These are phyloP conservation scores for Marasmius sp. DNA, from an alignment of 1,284 basidiomycete genomes.

Conservation along the genomic window DNA sequence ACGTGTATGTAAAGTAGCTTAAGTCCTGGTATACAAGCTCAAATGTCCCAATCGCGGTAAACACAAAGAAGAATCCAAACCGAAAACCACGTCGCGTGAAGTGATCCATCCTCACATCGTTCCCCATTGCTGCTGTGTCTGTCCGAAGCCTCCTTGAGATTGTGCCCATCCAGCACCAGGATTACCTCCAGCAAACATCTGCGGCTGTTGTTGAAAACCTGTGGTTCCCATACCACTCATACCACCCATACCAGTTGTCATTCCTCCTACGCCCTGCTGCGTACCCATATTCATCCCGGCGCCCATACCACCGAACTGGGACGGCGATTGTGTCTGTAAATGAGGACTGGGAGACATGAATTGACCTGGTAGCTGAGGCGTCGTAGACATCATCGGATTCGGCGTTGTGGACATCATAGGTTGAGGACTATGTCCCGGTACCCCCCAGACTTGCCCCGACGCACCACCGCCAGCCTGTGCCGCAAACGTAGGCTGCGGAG, in stretches of 20 bases:
- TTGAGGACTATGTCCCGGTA: conserved; percentile 29
- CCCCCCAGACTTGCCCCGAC: background rate
- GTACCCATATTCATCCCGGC: conserved; percentile 24
- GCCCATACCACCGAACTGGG: conserved; percentile 16
- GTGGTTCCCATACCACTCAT: background rate
- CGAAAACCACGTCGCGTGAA: too few species aligned
- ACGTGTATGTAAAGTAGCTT: too few species aligned
- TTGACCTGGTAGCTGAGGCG: conserved; percentile 21
- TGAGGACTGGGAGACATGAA: conserved; percentile 19
- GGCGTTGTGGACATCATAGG: conserved; percentile 20
- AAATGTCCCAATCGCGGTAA: background rate
- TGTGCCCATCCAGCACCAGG: conserved; percentile 18
- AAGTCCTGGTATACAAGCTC: background rate
- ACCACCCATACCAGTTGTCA: conserved; percentile 3
- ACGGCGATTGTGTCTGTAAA: conserved; percentile 16
- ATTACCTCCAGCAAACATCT: conserved; percentile 17
- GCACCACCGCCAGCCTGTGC: conserved; percentile 6
- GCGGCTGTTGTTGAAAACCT: conserved; percentile 11
- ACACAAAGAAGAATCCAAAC: background rate
- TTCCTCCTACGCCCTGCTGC: conserved; percentile 21
- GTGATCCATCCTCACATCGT: conserved; percentile 20
- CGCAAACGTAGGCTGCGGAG: conserved; percentile 9
- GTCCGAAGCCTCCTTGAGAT: conserved; percentile 13
- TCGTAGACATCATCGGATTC: conserved; percentile 19
- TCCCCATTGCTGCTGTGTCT: conserved; percentile 30